Conservation (phyloP, 495 filamentous ascomycete species). For the Mytilinidion resinicola region DNA sequence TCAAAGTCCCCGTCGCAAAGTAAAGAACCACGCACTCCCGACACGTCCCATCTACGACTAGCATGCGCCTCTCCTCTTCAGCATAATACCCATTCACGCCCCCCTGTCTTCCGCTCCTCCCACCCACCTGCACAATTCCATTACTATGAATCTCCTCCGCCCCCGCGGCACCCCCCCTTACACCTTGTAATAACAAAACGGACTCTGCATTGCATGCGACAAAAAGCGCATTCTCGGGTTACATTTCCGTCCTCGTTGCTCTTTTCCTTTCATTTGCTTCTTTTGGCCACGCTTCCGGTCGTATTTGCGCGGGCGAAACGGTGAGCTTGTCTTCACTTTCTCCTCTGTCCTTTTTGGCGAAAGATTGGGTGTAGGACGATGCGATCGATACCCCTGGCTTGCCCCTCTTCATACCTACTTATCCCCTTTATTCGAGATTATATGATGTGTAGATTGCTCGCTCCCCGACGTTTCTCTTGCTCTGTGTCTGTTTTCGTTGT, state of each 20-base stretch:
- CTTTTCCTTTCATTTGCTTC: neutral
- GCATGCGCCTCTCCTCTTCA: constrained; percentile 22
- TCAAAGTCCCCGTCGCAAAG: constrained; percentile 49
- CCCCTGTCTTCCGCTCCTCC: constrained; percentile 7
- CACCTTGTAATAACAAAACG: neutral
- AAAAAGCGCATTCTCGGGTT: neutral
- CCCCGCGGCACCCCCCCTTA: neutral
- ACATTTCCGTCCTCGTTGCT: no score
- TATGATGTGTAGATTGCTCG: no score
- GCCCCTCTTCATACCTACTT: no score
- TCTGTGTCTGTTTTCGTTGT: neutral
- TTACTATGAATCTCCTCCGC: neutral
- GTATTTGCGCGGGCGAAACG: no score
- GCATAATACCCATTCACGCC: constrained; percentile 17
- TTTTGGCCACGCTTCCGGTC: neutral
- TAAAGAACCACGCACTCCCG: constrained; percentile 3
- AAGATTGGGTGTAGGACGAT: neutral
- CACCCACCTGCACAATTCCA: neutral
- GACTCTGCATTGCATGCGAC: neutral
- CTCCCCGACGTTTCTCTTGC: neutral
- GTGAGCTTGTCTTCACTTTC: no score
- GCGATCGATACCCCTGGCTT: neutral
- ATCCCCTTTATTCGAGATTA: no score
- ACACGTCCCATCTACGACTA: constrained; percentile 13
- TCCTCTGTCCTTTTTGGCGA: neutral